Conservation (phyloP, 768 basidiomycete genomes). For the Hysterangium stoloniferum region DNA sequence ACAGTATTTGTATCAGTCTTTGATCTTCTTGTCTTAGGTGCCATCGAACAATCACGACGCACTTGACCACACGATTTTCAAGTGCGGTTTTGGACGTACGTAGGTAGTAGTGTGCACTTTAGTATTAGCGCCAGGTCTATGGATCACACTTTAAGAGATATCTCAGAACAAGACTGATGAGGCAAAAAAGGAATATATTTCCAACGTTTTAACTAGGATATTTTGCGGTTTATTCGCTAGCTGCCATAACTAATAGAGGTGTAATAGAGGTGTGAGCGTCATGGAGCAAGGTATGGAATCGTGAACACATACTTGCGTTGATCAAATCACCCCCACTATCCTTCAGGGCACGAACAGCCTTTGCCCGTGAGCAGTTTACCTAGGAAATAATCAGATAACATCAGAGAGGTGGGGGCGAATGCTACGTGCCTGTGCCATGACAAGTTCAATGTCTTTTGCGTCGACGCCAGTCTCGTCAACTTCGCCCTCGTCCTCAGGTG, state of each 20-base stretch:
- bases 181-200: neutral
- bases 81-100: no score
- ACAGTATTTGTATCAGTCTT: no score
- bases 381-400: constrained; percentile 25
- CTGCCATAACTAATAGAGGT: constrained; percentile 71
- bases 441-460: constrained; percentile 90
- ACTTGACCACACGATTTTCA: no score
- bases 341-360: constrained; percentile 85
- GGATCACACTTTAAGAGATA: neutral
- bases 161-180: neutral
- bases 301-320: constrained; percentile 72
- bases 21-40: no score
- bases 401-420: neutral
- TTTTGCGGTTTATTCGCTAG: constrained; percentile 57
- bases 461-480: constrained; percentile 86
- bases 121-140: no score
- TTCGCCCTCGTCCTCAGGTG: constrained; percentile 70
- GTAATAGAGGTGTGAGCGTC: constrained; percentile 13
- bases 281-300: neutral
- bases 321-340: constrained; percentile 91
- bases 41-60: no score
- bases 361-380: constrained; percentile 84
- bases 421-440: constrained; percentile 51
- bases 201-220: neutral
- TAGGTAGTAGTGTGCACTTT: no score